Evolutionary conservation across 371 early-diverging fungal genomes (phyloP).

Genomic region (Apophysomyces trapeziformis): DNA sequence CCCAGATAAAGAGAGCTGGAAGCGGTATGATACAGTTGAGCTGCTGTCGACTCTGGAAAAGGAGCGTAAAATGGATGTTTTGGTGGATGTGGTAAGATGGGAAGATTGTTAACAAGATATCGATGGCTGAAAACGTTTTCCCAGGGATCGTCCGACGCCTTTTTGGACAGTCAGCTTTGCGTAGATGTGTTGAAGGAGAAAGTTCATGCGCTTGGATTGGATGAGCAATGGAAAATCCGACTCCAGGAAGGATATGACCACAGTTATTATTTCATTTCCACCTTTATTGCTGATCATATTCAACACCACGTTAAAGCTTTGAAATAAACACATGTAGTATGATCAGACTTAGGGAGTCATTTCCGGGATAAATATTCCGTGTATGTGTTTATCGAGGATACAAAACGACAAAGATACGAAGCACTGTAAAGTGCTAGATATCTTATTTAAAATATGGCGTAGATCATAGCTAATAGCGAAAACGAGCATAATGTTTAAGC

Average conservation of each 20-base stretch:
- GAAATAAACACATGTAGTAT: constrained; percentile 13
- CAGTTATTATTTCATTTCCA: constrained; percentile 81
- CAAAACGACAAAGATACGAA: too few species aligned
- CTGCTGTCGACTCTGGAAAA: constrained; percentile 47
- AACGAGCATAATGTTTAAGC: too few species aligned
- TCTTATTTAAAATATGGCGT: too few species aligned
- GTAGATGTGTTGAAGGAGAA: constrained; percentile 60
- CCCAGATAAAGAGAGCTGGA: constrained; percentile 59
- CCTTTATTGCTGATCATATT: constrained; percentile 82
- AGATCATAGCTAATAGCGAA: too few species aligned
- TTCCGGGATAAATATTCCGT: too few species aligned
- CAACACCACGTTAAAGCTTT: constrained; percentile 71
- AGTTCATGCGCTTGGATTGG: constrained; percentile 40
- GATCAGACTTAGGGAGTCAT: too few species aligned
- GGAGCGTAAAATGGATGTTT: constrained; percentile 37
- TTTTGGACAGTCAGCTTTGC: constrained; percentile 69
- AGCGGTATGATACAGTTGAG: constrained; percentile 76
- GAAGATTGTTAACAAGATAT: background rate
- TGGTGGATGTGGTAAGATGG: constrained; percentile 49
- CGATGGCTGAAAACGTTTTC: background rate
- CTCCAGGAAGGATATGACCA: constrained; percentile 87
- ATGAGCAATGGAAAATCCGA: constrained; percentile 61
- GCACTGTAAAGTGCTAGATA: too few species aligned
- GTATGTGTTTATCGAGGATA: too few species aligned
- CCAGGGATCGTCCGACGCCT: constrained; percentile 75